phyloP scores from a whole-genome alignment of 2,329 filamentous ascomycete species.

The Alternaria burnsii region DNA sequence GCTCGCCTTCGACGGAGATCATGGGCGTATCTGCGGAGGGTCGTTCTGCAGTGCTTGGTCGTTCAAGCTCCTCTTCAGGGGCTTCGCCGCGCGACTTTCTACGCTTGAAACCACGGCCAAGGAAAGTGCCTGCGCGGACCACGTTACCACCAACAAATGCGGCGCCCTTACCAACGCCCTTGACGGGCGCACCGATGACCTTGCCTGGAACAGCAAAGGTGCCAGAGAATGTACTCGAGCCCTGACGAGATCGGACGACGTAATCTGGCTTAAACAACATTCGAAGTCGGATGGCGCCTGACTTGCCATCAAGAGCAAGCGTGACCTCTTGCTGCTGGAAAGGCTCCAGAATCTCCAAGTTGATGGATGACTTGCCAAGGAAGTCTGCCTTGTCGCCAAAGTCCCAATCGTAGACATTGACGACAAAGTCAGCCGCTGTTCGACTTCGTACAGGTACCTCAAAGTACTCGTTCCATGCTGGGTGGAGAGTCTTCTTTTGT shows the following conservation, averaged over 20 bases:
- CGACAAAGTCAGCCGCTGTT: conserved; percentile 81
- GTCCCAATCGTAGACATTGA: conserved; percentile 93
- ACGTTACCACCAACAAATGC: conserved; percentile 78
- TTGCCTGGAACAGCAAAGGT: conserved; percentile 88
- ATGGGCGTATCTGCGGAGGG: conserved; percentile 41
- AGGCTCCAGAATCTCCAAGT: conserved; percentile 81
- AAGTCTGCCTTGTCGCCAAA: conserved; percentile 95
- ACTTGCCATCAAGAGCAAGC: conserved; percentile 85
- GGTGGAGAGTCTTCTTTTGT: conserved; percentile 95
- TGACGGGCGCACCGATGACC: conserved; percentile 94
- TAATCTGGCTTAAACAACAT: conserved; percentile 94
- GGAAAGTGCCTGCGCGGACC: conserved; percentile 87
- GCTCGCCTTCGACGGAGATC: conserved; percentile 43
- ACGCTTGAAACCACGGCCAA: conserved; percentile 82
- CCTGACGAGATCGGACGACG: conserved; percentile 83
- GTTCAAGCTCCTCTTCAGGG: conserved; percentile 51
- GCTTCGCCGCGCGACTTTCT: conserved; percentile 66
- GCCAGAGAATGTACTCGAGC: conserved; percentile 90
- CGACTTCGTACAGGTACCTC: conserved; percentile 83
- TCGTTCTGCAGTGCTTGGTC: conserved; percentile 56
- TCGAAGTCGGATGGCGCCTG: conserved; percentile 80
- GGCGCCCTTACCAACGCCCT: conserved; percentile 82
- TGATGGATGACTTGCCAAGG: conserved; percentile 79
- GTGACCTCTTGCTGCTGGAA: conserved; percentile 81
- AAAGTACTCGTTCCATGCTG: conserved; percentile 96